A percentile compares a stretch with the other conserved stretches of the same genome.
phyloP scores from a whole-genome alignment of 2,329 filamentous ascomycete species.

The Aspergillus quadrilineatus region DNA sequence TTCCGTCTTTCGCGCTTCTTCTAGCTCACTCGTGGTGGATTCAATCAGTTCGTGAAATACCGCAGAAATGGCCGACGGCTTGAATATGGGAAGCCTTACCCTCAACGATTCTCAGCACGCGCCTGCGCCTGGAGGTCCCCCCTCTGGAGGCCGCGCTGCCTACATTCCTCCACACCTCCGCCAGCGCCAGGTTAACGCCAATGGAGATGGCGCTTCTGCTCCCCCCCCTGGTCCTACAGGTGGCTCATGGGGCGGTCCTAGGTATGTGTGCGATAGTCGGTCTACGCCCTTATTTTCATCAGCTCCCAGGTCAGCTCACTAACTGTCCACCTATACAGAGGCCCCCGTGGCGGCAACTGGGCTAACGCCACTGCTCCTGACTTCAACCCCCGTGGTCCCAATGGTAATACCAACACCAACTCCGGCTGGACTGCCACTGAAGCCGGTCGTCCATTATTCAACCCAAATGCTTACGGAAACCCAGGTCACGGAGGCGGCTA shows the following conservation, averaged over 20 bases:
- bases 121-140: conserved; percentile 36
- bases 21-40: conserved; percentile 11
- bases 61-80: conserved; percentile 42
- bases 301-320: neutral
- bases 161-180: conserved; percentile 68
- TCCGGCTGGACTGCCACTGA: conserved; percentile 36
- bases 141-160: conserved; percentile 56
- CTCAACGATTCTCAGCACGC: conserved; percentile 65
- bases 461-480: conserved; percentile 63
- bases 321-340: conserved; percentile 21
- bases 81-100: conserved; percentile 42
- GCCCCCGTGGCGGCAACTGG: conserved; percentile 48
- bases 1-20: neutral
- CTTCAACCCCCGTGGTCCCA: conserved; percentile 50
- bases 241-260: conserved; percentile 10
- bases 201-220: conserved; percentile 39
- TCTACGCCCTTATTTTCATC: conserved; percentile 11
- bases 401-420: conserved; percentile 30
- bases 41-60: conserved; percentile 16
- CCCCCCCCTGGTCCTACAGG: conserved; percentile 18
- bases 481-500: conserved; percentile 46
- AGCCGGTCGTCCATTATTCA: conserved; percentile 50
- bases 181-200: conserved; percentile 37
- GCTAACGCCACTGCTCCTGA: conserved; percentile 58
- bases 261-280: conserved; percentile 39